phyloP scores from a whole-genome alignment of 1,284 basidiomycete species.

The Cryptococcus sp. region DNA sequence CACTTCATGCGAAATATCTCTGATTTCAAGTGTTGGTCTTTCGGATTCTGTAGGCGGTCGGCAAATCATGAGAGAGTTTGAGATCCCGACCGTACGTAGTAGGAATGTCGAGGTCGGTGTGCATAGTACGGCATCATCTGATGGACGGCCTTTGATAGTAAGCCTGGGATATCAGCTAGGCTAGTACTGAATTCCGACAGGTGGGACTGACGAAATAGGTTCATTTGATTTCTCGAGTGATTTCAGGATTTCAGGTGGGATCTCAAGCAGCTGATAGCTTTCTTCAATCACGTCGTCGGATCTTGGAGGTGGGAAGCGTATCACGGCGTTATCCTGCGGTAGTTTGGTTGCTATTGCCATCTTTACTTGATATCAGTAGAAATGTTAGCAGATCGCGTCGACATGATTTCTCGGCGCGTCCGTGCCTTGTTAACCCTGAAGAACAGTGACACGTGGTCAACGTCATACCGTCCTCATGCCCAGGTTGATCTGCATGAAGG shows the following conservation, averaged over 20 bases:
- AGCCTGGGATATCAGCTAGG: constrained; percentile 51
- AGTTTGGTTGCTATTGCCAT: constrained; percentile 8
- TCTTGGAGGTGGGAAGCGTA: constrained; percentile 18
- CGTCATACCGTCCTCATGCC: too few relatives aligned
- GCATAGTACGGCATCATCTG: constrained; percentile 84
- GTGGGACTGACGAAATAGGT: constrained; percentile 32
- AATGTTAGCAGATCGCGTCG: too few relatives aligned
- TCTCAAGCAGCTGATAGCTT: constrained; percentile 46
- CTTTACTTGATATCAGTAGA: not conserved
- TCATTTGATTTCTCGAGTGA: constrained; percentile 29
- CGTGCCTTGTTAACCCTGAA: too few relatives aligned
- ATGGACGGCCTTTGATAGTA: constrained; percentile 70
- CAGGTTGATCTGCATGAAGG: too few relatives aligned
- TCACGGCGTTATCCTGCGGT: constrained; percentile 12
- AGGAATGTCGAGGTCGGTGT: constrained; percentile 71
- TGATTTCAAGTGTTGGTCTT: constrained; percentile 30
- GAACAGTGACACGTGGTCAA: too few relatives aligned
- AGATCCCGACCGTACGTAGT: constrained; percentile 73
- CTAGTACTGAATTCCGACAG: not conserved
- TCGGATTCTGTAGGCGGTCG: constrained; percentile 51
- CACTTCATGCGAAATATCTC: constrained; percentile 61
- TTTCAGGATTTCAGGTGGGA: constrained; percentile 45
- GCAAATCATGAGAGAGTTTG: constrained; percentile 75
- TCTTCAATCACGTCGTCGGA: constrained; percentile 17
- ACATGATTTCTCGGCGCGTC: too few relatives aligned